Percentiles rank a stretch among this genome's conserved stretches.
phyloP scores from a whole-genome alignment of 1,284 basidiomycete species.

The Takashimella koratensis region DNA sequence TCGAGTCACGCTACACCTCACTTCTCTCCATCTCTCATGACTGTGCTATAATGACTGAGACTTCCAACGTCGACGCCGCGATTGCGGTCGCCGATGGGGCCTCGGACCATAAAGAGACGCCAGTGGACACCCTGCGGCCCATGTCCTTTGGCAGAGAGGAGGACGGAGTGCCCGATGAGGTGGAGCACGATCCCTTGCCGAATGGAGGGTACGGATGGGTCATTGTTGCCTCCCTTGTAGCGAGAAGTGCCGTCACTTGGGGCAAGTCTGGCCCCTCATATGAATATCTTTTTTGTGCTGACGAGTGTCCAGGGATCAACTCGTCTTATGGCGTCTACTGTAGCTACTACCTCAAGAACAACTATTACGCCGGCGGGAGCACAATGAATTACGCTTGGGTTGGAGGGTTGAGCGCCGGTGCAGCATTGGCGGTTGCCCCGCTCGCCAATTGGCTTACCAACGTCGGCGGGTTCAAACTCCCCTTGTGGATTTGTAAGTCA shows the following conservation, averaged over 20 bases:
- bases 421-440: slow-evolving; percentile 44
- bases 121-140: too few relatives aligned
- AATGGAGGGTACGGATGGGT: slow-evolving; percentile 50
- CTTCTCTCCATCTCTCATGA: too few relatives aligned
- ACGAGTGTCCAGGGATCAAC: slow-evolving; percentile 40
- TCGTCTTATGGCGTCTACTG: slow-evolving; percentile 52
- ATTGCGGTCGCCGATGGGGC: too few relatives aligned
- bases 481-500: slow-evolving; percentile 41
- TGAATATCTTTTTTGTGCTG: not conserved
- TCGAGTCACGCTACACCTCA: too few relatives aligned
- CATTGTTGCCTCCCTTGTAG: slow-evolving; percentile 39
- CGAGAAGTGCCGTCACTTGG: slow-evolving; percentile 41
- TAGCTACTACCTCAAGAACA: slow-evolving; percentile 48
- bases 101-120: too few relatives aligned
- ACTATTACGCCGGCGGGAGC: slow-evolving; percentile 47
- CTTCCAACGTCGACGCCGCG: too few relatives aligned
- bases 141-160: too few relatives aligned
- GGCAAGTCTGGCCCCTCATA: slow-evolving; percentile 21
- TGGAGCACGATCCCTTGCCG: too few relatives aligned
- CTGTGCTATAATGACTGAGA: too few relatives aligned
- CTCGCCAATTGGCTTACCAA: slow-evolving; percentile 45
- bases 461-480: slow-evolving; percentile 37
- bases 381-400: slow-evolving; percentile 49
- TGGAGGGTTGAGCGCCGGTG: slow-evolving; percentile 47
- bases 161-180: too few relatives aligned